A percentile compares a stretch with the other conserved stretches of the same genome.
Evolutionary conservation across 2,329 filamentous ascomycete genomes (phyloP).

Genomic region (Orbilia javanica): DNA sequence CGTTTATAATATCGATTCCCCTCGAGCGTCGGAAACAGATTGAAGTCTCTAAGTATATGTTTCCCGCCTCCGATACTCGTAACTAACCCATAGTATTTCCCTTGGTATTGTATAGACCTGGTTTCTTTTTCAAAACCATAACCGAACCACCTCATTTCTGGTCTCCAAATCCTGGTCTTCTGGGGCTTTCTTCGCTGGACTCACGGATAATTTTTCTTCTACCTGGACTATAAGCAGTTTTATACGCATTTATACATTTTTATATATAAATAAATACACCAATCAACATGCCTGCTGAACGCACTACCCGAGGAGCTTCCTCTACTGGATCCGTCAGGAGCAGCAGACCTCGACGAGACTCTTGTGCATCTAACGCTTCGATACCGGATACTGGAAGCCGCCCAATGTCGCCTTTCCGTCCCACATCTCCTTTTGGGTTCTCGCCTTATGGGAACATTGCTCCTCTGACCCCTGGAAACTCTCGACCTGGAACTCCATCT

Average conservation of each 20-base stretch:
- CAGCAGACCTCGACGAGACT: constrained; percentile 49
- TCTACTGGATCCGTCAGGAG: constrained; percentile 50
- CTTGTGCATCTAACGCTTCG: constrained; percentile 49
- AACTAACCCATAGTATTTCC: constrained; percentile 49
- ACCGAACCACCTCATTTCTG: constrained; percentile 16
- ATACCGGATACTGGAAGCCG: constrained; percentile 51
- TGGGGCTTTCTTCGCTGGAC: constrained; percentile 33
- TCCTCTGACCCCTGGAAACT: constrained; percentile 54
- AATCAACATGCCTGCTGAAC: constrained; percentile 54
- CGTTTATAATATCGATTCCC: constrained; percentile 58
- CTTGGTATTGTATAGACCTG: constrained; percentile 40
- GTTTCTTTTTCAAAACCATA: constrained; percentile 11
- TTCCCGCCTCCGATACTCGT: constrained; percentile 32
- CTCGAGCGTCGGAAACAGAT: constrained; percentile 52
- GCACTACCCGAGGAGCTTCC: constrained; percentile 41
- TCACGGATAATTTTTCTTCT: neutral
- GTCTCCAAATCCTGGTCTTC: constrained; percentile 30
- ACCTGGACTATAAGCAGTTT: constrained; percentile 15
- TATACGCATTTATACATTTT: neutral
- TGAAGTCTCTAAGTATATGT: constrained; percentile 50
- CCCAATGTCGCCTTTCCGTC: constrained; percentile 51
- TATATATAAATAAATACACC: constrained; percentile 16
- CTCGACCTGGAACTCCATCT: constrained; percentile 50
- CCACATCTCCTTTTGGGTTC: constrained; percentile 53
- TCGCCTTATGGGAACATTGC: constrained; percentile 51